A percentile compares a stretch with the other conserved stretches of the same genome.
Conservation (phyloP, 2,329 filamentous ascomycete species). For the Microascus cirrosus region DNA sequence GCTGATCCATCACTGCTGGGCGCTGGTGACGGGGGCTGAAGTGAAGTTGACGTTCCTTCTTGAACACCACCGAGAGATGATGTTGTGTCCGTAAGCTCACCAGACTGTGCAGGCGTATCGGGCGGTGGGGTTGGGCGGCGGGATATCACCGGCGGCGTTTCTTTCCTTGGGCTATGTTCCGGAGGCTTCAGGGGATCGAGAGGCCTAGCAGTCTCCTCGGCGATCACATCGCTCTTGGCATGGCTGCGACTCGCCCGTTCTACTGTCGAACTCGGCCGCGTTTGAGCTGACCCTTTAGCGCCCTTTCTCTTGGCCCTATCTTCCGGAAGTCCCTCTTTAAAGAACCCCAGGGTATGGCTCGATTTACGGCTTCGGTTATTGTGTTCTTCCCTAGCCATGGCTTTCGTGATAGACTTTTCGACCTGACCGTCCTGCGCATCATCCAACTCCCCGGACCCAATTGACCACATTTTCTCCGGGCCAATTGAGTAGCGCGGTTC, state of each 20-base stretch:
- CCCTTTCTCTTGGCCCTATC: slow-evolving; percentile 46
- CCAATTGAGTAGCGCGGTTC: slow-evolving; percentile 14
- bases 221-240: neutral
- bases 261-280: neutral
- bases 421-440: slow-evolving; percentile 44
- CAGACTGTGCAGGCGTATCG: neutral
- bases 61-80: neutral
- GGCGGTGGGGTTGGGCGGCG: neutral
- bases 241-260: neutral
- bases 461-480: slow-evolving; percentile 53
- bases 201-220: neutral
- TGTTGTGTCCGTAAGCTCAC: neutral
- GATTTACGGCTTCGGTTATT: slow-evolving; percentile 56
- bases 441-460: slow-evolving; percentile 37
- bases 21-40: slow-evolving; percentile 1
- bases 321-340: slow-evolving; percentile 51
- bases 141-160: neutral
- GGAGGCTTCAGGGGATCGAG: neutral
- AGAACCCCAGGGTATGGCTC: slow-evolving; percentile 55
- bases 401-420: slow-evolving; percentile 53
- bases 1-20: slow-evolving; percentile 16
- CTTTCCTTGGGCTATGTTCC: neutral
- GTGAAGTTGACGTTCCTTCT: neutral
- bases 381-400: slow-evolving; percentile 48
- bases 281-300: slow-evolving; percentile 11